Base-by-base conservation (phyloP, 768 basidiomycete species). In the Rhizopogon roseolus region DNA sequence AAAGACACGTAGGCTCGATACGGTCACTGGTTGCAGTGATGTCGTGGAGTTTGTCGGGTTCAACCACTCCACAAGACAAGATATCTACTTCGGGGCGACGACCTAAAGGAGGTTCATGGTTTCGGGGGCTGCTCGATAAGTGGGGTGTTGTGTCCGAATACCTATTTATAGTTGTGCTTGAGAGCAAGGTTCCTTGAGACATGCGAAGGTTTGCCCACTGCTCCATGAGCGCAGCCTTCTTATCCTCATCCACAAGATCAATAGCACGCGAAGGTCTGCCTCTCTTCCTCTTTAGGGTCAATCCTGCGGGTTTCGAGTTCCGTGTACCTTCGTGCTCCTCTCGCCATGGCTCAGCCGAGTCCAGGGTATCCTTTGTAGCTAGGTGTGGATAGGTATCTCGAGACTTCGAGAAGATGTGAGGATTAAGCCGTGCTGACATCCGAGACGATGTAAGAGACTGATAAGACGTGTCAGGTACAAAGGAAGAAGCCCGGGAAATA, bases 151-250 rank as follows among this genome's bases (percentile, higher is more conserved):
- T 48, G 6, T 48, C 46, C 34, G 34, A 13, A 11, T 11, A 11
- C 11, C 14, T 25, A 48, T 14, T 3, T 36, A 28, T 50, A 49
- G 51, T 40, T 46, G 44, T 53, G 6, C 53, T 58, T 13, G 56
- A 49, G 39, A 48, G 14, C 17, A 63, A 55, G 16, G 54, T 6
- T 39, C 66, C 66, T 49, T 64, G 66, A 4, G 55, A 68, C 59
- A 55, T 62, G 40, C 66, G 68, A 52, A 67, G 50, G n/a, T 52
- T 60, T 28, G 62, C 66, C 66, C 66, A 70, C 45, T 68, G 59
- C 32, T 66, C 60, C 49, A 68, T 68, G 25, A 68, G 22, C 38
- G 57, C 46, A n/a, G n/a, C 59, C 50, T 59, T 70, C 13, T 51
- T 41, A 13, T 49, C 54, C 42, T 62, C 62, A 37, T 70, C 59